Conservation (phyloP, 1,284 basidiomycete species). For the Coriolopsis trogii region DNA sequence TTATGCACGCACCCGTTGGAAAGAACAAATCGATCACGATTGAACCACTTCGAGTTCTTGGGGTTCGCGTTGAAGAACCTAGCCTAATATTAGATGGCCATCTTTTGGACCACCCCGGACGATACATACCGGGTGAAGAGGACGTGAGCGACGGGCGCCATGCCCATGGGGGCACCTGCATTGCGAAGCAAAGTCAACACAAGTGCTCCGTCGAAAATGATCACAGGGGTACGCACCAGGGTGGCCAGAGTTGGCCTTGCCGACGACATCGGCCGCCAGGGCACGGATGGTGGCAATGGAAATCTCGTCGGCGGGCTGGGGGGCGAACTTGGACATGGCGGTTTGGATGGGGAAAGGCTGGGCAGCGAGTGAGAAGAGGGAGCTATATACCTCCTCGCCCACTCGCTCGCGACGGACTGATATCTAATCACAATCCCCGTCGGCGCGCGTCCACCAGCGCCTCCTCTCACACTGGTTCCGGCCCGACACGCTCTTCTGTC, state of each 20-base stretch:
- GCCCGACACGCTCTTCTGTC: slow-evolving; percentile 2
- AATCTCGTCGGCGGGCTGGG: slow-evolving; percentile 53
- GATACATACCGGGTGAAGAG: slow-evolving; percentile 72
- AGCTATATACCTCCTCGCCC: slow-evolving; percentile 27
- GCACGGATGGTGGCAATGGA: slow-evolving; percentile 72
- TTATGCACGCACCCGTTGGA: slow-evolving; percentile 68
- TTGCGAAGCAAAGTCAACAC: slow-evolving; percentile 2
- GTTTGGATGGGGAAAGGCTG: slow-evolving; percentile 24
- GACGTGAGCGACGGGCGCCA: slow-evolving; percentile 89
- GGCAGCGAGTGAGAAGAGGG: slow-evolving; percentile 15
- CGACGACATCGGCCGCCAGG: slow-evolving; percentile 73
- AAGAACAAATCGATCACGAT: slow-evolving; percentile 88
- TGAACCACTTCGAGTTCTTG: slow-evolving; percentile 89
- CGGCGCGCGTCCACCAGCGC: neutral
- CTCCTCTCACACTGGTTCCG: slow-evolving; percentile 3
- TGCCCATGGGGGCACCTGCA: slow-evolving; percentile 85
- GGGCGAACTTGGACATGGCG: slow-evolving; percentile 48
- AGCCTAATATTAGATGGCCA: slow-evolving; percentile 1
- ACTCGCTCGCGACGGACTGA: slow-evolving; percentile 21
- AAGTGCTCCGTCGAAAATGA: neutral
- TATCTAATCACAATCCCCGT: slow-evolving; percentile 26
- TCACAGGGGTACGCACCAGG: slow-evolving; percentile 58
- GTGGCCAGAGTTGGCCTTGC: slow-evolving; percentile 90
- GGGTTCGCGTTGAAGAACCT: slow-evolving; percentile 90
- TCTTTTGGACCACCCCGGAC: neutral